Percentiles rank a stretch among this genome's conserved stretches.
Conservation (phyloP, 2,329 filamentous ascomycete genomes). For the Pseudogymnoascus verrucosus region DNA sequence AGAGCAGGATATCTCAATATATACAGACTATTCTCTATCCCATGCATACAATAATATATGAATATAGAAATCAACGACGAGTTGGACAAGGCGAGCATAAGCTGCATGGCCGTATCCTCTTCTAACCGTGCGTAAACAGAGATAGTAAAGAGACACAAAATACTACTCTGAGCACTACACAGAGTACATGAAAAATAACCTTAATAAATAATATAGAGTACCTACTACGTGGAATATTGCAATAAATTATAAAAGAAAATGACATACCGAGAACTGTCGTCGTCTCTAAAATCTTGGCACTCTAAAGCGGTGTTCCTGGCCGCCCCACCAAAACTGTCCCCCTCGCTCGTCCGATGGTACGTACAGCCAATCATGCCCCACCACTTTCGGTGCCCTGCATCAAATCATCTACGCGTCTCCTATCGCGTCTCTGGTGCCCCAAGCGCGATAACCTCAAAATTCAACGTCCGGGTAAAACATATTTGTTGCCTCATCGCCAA, state of each 20-base stretch:
- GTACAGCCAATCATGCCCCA: constrained; percentile 3
- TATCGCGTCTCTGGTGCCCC: neutral
- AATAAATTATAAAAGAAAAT: neutral
- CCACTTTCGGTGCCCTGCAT: constrained; percentile 1
- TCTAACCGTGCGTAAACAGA: neutral
- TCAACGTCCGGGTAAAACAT: neutral
- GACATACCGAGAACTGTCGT: neutral
- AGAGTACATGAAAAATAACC: neutral
- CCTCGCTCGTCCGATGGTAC: neutral
- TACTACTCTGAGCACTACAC: neutral
- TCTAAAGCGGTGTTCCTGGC: neutral
- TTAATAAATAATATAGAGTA: neutral
- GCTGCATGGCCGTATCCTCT: neutral
- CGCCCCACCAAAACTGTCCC: constrained; percentile 3
- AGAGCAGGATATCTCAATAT: neutral
- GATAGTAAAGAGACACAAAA: neutral
- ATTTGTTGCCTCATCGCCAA: neutral
- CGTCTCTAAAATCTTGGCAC: neutral
- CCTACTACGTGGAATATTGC: neutral
- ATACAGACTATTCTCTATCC: neutral
- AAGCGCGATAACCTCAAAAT: constrained; percentile 5
- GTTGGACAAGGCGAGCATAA: neutral
- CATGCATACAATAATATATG: neutral
- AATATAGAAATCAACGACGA: neutral
- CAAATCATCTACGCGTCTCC: neutral